Conservation (phyloP, 2,329 filamentous ascomycete genomes). For the Akanthomyces uredinophilus region DNA sequence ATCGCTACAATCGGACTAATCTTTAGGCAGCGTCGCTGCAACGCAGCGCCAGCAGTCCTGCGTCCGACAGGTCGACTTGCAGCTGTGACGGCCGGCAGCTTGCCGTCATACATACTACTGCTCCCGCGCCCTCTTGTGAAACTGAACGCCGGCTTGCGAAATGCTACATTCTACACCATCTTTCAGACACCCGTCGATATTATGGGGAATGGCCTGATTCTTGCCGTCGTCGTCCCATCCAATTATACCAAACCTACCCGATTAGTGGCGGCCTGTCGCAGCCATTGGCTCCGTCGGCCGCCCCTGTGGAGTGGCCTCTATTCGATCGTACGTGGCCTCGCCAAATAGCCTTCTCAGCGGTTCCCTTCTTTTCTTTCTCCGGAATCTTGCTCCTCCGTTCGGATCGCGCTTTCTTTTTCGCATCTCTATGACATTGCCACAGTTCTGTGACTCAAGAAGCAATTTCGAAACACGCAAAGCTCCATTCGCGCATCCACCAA, state of each 20-base stretch:
- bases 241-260: neutral
- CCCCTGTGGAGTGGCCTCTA: neutral
- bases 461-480: neutral
- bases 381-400: neutral
- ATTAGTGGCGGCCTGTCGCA: neutral
- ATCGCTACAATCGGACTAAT: neutral
- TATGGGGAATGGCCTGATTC: conserved; percentile 14
- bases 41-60: neutral
- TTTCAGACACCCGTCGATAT: neutral
- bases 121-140: neutral
- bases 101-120: neutral
- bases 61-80: too few species aligned
- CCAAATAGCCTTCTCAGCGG: conserved; percentile 5
- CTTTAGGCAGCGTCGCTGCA: neutral
- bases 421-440: neutral
- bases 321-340: conserved; percentile 5
- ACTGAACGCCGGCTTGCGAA: neutral
- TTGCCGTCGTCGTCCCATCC: neutral
- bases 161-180: neutral
- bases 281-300: neutral
- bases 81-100: neutral
- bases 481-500: neutral
- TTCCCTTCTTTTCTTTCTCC: neutral
- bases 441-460: neutral
- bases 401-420: neutral